Conservation (phyloP, 805 yeast species). For the Nakazawaea pomicola region DNA sequence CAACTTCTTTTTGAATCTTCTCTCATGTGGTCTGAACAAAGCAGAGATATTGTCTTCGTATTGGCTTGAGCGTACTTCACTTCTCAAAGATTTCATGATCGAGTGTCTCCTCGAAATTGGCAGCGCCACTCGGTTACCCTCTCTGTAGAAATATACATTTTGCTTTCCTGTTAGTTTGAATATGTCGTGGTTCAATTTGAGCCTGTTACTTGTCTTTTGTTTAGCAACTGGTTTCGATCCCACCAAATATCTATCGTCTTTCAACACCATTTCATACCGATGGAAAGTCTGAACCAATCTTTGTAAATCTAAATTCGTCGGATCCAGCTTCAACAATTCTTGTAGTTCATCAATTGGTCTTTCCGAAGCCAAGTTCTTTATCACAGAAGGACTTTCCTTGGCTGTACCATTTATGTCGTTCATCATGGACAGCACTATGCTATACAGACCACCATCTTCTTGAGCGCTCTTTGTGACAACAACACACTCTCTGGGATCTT, state of each 20-base stretch:
- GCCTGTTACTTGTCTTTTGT: constrained; percentile 16
- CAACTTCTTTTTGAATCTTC: constrained; percentile 31
- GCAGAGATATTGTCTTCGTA: constrained; percentile 30
- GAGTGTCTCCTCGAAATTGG: constrained; percentile 6
- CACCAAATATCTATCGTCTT: constrained; percentile 28
- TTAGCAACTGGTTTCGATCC: constrained; percentile 44
- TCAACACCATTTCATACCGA: constrained; percentile 25
- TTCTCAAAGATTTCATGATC: constrained; percentile 4
- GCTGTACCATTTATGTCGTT: constrained; percentile 15
- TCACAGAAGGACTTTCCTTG: not conserved
- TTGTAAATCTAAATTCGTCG: constrained; percentile 5
- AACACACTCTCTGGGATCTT: constrained; percentile 14
- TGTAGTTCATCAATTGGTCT: constrained; percentile 12
- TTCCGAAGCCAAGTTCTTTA: constrained; percentile 1
- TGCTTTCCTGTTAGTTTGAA: constrained; percentile 18
- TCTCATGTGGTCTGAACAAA: constrained; percentile 37
- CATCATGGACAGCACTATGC: constrained; percentile 14
- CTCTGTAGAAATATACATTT: constrained; percentile 16
- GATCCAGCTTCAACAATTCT: constrained; percentile 15
- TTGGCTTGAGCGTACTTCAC: constrained; percentile 1
- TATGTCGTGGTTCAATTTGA: constrained; percentile 10
- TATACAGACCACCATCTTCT: constrained; percentile 17
- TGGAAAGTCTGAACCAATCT: constrained; percentile 14
- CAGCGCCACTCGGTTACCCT: not conserved
- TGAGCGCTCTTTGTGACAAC: constrained; percentile 20